phyloP scores from a whole-genome alignment of 1,284 basidiomycete species.

The Sporisorium reilianum region DNA sequence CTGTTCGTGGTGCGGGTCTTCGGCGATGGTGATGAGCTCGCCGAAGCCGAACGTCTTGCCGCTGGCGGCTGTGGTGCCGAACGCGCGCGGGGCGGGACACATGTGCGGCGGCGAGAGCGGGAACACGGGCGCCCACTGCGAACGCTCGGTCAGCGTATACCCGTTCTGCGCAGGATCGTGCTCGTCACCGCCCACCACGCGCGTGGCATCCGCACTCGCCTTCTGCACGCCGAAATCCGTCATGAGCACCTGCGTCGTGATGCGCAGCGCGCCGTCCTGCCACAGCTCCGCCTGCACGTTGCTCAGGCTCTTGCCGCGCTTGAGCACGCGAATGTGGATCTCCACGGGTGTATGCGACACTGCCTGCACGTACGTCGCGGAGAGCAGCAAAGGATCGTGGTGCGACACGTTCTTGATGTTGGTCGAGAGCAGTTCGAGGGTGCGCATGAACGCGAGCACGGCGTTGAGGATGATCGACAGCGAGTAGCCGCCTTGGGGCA shows the following conservation, averaged over 20 bases:
- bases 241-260: conserved; percentile 43
- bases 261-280: conserved; percentile 28
- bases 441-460: conserved; percentile 46
- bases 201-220: conserved; percentile 16
- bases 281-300: conserved; percentile 45
- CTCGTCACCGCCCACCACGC: background rate
- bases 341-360: conserved; percentile 21
- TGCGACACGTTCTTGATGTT: conserved; percentile 29
- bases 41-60: conserved; percentile 36
- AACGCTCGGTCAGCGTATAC: conserved; percentile 20
- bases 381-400: conserved; percentile 35
- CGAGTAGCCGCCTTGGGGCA: conserved; percentile 52
- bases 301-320: conserved; percentile 41
- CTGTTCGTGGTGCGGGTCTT: conserved; percentile 19
- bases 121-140: conserved; percentile 31
- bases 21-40: conserved; percentile 18
- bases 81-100: conserved; percentile 5
- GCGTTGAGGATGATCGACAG: conserved; percentile 47
- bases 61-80: conserved; percentile 9
- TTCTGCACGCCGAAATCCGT: conserved; percentile 30
- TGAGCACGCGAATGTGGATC: conserved; percentile 24
- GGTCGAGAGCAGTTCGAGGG: conserved; percentile 22
- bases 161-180: conserved; percentile 32
- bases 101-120: conserved; percentile 17
- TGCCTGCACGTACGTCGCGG: conserved; percentile 43